phyloP scores from a whole-genome alignment of 139 green algal species.

The Chlamydomonas schloesseri region DNA sequence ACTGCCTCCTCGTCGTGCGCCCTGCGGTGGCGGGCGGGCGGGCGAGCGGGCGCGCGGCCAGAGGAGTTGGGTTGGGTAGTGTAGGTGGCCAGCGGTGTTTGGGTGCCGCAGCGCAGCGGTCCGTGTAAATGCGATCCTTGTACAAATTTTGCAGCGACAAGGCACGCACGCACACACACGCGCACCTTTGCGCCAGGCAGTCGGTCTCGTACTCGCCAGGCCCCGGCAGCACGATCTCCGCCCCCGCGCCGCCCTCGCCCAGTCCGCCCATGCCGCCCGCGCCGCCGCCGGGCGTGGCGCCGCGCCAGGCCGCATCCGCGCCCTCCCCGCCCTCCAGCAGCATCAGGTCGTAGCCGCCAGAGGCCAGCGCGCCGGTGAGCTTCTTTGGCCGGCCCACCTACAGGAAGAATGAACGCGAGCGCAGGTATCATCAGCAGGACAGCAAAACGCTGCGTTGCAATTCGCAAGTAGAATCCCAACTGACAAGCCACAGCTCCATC shows the following conservation, averaged over 20 bases:
- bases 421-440: no score
- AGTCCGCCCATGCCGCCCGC: background rate
- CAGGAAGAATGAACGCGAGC: no score
- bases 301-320: background rate
- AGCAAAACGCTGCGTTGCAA: no score
- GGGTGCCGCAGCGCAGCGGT: background rate
- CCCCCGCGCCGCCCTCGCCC: background rate
- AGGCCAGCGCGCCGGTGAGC: background rate
- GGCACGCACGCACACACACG: no score
- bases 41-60: no score
- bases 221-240: background rate
- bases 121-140: no score
- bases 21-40: constrained; percentile 30
- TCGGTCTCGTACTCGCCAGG: constrained; percentile 12
- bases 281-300: background rate
- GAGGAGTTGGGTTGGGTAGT: no score
- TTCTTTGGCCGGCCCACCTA: constrained; percentile 38
- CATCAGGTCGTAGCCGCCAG: background rate
- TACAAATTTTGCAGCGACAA: no score
- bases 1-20: constrained; percentile 84
- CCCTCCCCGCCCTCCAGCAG: background rate
- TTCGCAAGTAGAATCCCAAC: no score
- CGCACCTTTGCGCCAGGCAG: constrained; percentile 23
- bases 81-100: no score
- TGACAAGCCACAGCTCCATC: no score